Evolutionary conservation across 192 early-diverging fungal species (phyloP), one percentile per base, ranked within the genome.

Genomic region (Mortierella claussenii): DNA sequence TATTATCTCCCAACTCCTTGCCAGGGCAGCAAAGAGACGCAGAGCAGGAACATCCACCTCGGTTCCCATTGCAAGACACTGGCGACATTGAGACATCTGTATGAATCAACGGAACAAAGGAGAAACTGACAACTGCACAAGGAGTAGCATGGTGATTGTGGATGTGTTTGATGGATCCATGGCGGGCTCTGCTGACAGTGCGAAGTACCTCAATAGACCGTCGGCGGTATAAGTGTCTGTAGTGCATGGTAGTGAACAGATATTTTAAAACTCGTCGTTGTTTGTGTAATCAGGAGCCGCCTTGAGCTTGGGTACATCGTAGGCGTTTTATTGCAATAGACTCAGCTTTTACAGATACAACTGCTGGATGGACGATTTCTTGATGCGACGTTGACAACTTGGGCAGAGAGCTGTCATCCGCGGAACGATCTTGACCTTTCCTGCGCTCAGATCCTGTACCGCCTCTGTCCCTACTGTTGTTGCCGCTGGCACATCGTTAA

Each of bases 311-410:
- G n/a, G n/a, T n/a, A n/a, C n/a, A n/a, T n/a, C n/a, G n/a, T n/a
- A n/a, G n/a, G n/a, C n/a, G n/a, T n/a, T 40, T 40, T 40, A 40
- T 40, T 40, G 37, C 37, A 15, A 40, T 40, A 40, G 37, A 7
- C 13, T 40, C 37, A 13, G 7, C 55, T 46, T 28, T 62, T 62
- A 70, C 32, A 61, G 27, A 31, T 70, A 70, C 18, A 70, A 50
- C 45, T 60, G 68, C 21, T 61, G 52, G 26, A 70, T n/a, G n/a
- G 52, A 20, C 17, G 59, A 30, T 33, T 33, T 52, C 27, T 37
- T 45, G 44, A 70, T 60, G 50, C 55, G 44, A 31, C 68, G 68
- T 40, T 55, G 44, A 26, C 68, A 70, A n/a, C 59, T 47, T 2
- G 68, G 68, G 32, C 68, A 70, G 8, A 23, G 27, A n/a, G 59